A percentile compares a stretch with the other conserved stretches of the same genome.
Evolutionary conservation across 805 yeast genomes (phyloP).

Genomic region (Wickerhamomyces sydowiorum): DNA sequence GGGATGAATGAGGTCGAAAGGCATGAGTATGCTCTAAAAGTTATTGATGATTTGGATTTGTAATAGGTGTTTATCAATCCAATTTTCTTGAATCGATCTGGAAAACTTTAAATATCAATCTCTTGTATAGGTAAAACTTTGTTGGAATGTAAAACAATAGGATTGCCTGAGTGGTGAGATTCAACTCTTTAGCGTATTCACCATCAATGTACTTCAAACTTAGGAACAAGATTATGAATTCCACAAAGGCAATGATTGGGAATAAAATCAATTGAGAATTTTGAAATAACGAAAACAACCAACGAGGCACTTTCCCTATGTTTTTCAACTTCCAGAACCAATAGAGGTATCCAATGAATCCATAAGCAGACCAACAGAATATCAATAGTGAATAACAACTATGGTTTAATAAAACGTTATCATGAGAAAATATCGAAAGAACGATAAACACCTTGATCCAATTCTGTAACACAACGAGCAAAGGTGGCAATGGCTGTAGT

Average conservation of each 20-base stretch:
- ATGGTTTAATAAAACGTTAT: background rate
- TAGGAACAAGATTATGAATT: slow-evolving; percentile 16
- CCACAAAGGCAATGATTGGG: slow-evolving; percentile 9
- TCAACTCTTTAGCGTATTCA: background rate
- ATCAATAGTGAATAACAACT: slow-evolving; percentile 1
- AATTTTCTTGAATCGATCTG: slow-evolving; percentile 3
- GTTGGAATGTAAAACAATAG: slow-evolving; percentile 14
- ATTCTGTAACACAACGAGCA: slow-evolving; percentile 4
- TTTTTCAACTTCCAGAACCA: slow-evolving; percentile 11
- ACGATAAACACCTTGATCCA: slow-evolving; percentile 2
- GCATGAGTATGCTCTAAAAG: slow-evolving; percentile 1
- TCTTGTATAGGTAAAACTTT: slow-evolving; percentile 11
- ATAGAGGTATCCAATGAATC: slow-evolving; percentile 9
- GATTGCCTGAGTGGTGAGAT: slow-evolving; percentile 1
- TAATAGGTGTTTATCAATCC: slow-evolving; percentile 5
- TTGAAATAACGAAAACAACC: slow-evolving; percentile 2
- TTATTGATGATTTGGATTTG: slow-evolving; percentile 5
- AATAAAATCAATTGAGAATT: slow-evolving; percentile 6
- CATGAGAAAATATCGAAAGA: background rate
- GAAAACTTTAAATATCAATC: slow-evolving; percentile 10
- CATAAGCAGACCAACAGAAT: background rate
- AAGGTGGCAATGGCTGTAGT: slow-evolving; percentile 8
- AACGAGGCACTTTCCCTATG: slow-evolving; percentile 4
- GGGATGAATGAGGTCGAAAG: background rate
- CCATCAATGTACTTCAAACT: slow-evolving; percentile 8